These are phyloP conservation scores for Collariella sp. DNA, from an alignment of 495 filamentous ascomycete species.

Conservation along the genomic window DNA sequence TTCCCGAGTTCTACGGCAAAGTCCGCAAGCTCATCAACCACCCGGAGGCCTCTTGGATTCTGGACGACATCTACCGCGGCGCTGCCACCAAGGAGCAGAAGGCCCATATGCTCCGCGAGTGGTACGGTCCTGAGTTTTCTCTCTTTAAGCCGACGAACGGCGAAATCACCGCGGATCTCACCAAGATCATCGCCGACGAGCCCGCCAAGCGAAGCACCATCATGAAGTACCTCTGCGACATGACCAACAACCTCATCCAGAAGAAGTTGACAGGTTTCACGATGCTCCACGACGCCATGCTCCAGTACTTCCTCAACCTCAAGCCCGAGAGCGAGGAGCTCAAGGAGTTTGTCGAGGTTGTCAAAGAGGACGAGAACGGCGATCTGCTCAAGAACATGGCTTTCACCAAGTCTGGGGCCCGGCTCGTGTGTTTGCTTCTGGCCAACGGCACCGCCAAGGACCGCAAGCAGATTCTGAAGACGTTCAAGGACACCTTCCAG, in stretches of 20 bases:
- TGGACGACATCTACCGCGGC: conserved; percentile 89
- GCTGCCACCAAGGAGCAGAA: conserved; percentile 76
- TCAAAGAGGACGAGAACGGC: conserved; percentile 83
- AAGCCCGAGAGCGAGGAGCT: conserved; percentile 67
- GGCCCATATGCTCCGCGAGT: conserved; percentile 76
- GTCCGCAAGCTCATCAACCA: conserved; percentile 90
- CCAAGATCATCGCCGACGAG: conserved; percentile 58
- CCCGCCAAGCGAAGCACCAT: conserved; percentile 81
- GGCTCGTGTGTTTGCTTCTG: conserved; percentile 69
- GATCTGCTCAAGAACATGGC: conserved; percentile 89
- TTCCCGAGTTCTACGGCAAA: conserved; percentile 90
- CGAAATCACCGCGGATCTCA: conserved; percentile 48
- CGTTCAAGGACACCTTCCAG: conserved; percentile 77
- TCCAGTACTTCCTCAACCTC: conserved; percentile 84
- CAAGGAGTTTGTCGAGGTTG: conserved; percentile 77
- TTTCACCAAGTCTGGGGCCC: conserved; percentile 82
- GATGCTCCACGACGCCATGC: conserved; percentile 94
- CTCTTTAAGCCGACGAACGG: conserved; percentile 58
- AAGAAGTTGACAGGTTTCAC: conserved; percentile 95
- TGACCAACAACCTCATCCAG: conserved; percentile 84
- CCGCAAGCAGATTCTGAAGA: conserved; percentile 75
- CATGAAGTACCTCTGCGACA: conserved; percentile 71
- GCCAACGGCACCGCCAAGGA: conserved; percentile 86
- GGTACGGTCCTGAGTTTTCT: conserved; percentile 92
- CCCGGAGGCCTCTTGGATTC: conserved; percentile 89